phyloP scores from a whole-genome alignment of 163 green algal species.

The Scenedesmus sp. region DNA sequence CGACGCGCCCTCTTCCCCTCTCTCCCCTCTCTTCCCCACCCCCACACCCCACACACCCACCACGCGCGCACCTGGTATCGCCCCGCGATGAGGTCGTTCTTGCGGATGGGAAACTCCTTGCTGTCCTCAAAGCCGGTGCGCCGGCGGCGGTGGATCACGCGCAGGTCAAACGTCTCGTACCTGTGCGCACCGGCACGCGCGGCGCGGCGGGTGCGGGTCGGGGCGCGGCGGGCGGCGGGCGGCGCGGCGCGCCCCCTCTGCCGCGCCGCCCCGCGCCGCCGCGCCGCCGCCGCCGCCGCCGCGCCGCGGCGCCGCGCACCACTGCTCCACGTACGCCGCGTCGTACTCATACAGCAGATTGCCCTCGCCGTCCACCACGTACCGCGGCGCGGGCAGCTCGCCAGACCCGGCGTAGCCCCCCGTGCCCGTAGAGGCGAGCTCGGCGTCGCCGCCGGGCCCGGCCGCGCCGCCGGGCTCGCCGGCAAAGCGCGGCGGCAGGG shows the following conservation, averaged over 20 bases:
- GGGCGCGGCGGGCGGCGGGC: too few species aligned
- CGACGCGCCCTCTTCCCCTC: too few species aligned
- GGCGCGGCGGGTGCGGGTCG: too few species aligned
- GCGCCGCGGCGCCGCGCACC: conserved; percentile 81
- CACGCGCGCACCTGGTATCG: conserved; percentile 62
- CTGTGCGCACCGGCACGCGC: too few species aligned
- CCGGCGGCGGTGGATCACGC: conserved; percentile 78
- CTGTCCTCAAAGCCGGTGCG: conserved; percentile 90
- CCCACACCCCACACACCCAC: not conserved
- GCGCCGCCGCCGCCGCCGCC: conserved; percentile 77
- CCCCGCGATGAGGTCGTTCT: conserved; percentile 78
- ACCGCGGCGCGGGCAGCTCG: conserved; percentile 47
- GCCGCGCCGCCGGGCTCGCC: not conserved
- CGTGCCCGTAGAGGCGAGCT: conserved; percentile 22
- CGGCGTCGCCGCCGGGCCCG: conserved; percentile 7
- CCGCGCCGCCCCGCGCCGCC: conserved; percentile 72
- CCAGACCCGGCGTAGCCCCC: conserved; percentile 37
- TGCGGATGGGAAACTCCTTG: conserved; percentile 84
- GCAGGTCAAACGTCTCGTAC: conserved; percentile 87
- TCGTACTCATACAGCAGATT: conserved; percentile 68
- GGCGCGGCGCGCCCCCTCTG: too few species aligned
- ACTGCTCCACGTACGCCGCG: conserved; percentile 57
- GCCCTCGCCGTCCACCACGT: conserved; percentile 58
- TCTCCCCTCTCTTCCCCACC: not conserved
- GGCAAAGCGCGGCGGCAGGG: too few species aligned